These are phyloP conservation scores for Russula sp. DNA, from an alignment of 768 basidiomycete genomes.

Conservation along the genomic window DNA sequence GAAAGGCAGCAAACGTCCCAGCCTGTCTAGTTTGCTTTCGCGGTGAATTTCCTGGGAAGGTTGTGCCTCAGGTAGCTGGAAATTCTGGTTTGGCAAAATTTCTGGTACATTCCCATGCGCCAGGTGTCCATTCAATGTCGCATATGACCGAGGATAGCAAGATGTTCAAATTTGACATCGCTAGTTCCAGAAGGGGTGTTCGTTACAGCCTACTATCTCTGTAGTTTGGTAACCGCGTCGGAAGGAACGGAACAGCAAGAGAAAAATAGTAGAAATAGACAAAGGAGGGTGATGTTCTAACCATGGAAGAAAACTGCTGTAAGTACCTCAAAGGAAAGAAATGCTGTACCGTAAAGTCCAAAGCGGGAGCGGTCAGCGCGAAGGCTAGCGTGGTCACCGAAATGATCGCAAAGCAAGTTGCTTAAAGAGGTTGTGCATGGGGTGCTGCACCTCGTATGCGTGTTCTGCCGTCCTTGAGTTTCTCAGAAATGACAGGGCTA, in stretches of 20 bases:
- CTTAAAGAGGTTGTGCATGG: slow-evolving; percentile 5
- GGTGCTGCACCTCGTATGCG: slow-evolving; percentile 66
- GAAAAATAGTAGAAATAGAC: neutral
- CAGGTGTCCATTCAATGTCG: neutral
- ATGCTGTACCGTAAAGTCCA: neutral
- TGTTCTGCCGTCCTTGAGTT: slow-evolving; percentile 60
- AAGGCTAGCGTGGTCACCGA: neutral
- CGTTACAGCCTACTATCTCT: neutral
- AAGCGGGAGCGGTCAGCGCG: neutral
- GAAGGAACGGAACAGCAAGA: neutral
- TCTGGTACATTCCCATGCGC: neutral
- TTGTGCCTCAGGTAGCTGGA: neutral
- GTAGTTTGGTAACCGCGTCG: neutral
- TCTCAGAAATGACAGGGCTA: slow-evolving; percentile 76
- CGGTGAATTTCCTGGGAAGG: slow-evolving; percentile 1
- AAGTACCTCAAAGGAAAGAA: slow-evolving; percentile 3
- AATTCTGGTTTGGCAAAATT: neutral
- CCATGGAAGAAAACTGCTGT: neutral
- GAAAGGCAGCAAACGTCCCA: slow-evolving; percentile 27
- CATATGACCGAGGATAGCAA: neutral
- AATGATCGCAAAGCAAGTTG: neutral
- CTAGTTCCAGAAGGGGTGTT: neutral
- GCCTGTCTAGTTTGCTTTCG: slow-evolving; percentile 22
- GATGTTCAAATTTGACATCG: neutral
- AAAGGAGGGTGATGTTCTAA: neutral